Conservation (phyloP, 169 alveolate species). For the Eimeria acervulina region DNA sequence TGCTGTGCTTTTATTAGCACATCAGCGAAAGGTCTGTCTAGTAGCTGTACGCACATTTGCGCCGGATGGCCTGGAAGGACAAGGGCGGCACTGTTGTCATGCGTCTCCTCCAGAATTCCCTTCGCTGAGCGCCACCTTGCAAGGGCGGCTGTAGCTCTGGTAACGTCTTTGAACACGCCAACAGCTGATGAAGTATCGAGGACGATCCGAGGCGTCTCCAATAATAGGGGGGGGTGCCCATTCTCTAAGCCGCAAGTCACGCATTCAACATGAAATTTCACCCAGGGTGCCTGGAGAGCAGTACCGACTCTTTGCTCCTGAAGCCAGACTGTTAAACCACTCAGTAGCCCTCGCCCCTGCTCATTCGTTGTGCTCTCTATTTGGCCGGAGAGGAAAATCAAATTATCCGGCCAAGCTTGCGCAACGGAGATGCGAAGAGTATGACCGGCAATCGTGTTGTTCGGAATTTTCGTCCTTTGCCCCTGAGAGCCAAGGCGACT, state of each 20-base stretch:
- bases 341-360: conserved; percentile 24
- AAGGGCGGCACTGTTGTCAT: conserved; percentile 26
- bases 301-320: conserved; percentile 36
- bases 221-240: background rate
- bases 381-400: conserved; percentile 10
- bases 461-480: background rate
- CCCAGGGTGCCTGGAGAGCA: conserved; percentile 7
- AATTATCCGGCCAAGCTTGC: conserved; percentile 25
- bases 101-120: background rate
- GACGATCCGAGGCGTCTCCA: conserved; percentile 30
- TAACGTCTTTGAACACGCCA: conserved; percentile 32
- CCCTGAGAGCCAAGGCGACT: background rate
- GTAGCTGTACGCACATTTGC: conserved; percentile 60
- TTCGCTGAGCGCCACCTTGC: background rate
- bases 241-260: background rate
- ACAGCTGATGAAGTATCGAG: background rate
- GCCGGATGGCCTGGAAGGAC: conserved; percentile 65
- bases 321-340: conserved; percentile 58
- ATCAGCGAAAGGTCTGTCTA: conserved; percentile 70
- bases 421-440: conserved; percentile 1
- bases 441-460: background rate
- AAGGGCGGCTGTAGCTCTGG: conserved; percentile 19
- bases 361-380: background rate
- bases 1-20: conserved; percentile 43
- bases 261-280: conserved; percentile 48